Evolutionary conservation across 2,329 filamentous ascomycete species (phyloP), one percentile per base, ranked within the genome.

Genomic region (Sarocladium oryzae): DNA sequence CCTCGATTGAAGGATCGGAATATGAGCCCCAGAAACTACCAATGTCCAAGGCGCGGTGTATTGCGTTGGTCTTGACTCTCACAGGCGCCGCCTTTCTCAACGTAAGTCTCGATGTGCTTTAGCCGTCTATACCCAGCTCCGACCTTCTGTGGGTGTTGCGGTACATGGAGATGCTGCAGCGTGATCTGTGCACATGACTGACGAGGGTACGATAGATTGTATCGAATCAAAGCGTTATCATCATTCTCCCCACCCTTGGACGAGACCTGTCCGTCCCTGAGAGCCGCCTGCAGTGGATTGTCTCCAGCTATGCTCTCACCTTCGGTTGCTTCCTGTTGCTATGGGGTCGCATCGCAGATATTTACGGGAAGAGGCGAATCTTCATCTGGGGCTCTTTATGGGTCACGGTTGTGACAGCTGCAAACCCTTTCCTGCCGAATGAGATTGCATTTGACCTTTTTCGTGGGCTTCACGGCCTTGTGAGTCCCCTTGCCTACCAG

Each of bases 401-500:
- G 75, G 76, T 86, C 6, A 78, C 82, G 0, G 63, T 75, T 1
- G 76, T 77, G 0, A 78, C 79, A 2, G 70, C 83, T 4, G 69
- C 76, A 11, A 82, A 82, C 54, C 82, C 85, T 0, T 86, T 88
- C 58, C 63, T 85, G 13, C 76, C 75, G 0, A 81, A 81, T 54
- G 85, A 88, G 63, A 82, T 88, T 53, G 78, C 75, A 5, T 86
- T 88, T 61, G 76, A 86, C 60, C 52, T 87, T 1, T 79, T 88
- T 57, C 73, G 85, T 2, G 85, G 77, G 0, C 67, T 88, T 7
- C 83, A 87, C 56, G 85, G 85, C 1, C 63, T 88, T 63, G 69
- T 69, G 33, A 55, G 62, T 54, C 30, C 10, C 37, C 18, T 16
- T 7, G 13, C 28, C 28, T 30, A 13, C 7, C 28, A 30, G 13